phyloP scores from a whole-genome alignment of 306 rosid species.

The Lathyrus oleraceus region DNA sequence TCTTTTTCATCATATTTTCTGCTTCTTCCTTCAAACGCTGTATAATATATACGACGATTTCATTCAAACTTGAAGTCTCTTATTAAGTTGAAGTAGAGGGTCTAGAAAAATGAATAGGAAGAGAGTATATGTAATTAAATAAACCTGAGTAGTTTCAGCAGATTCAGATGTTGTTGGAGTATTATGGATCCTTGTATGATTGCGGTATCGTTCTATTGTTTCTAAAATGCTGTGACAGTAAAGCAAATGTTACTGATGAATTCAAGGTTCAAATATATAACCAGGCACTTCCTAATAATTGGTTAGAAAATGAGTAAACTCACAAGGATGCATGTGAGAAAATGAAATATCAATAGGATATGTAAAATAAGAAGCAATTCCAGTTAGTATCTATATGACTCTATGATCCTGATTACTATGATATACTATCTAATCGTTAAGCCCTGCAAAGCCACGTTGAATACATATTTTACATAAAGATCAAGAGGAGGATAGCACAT shows the following conservation, averaged over 20 bases:
- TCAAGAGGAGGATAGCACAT: too few species aligned
- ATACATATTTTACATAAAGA: too few species aligned
- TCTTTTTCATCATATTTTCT: conserved; percentile 61
- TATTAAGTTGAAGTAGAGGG: not conserved
- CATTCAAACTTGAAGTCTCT: not conserved
- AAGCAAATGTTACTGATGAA: not conserved
- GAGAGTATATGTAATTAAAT: not conserved
- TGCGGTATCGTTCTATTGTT: not conserved
- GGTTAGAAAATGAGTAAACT: not conserved
- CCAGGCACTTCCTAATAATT: not conserved
- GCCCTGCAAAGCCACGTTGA: too few species aligned
- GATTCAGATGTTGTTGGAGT: not conserved
- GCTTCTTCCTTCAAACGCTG: conserved; percentile 77
- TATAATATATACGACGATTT: conserved; percentile 26
- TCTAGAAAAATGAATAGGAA: not conserved
- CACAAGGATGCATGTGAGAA: not conserved
- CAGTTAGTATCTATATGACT: too few species aligned
- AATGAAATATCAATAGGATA: not conserved
- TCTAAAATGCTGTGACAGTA: not conserved
- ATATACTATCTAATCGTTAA: too few species aligned
- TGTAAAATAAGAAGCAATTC: too few species aligned
- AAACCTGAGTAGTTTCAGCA: not conserved
- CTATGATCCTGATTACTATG: too few species aligned
- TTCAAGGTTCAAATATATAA: not conserved
- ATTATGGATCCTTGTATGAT: not conserved